Conservation (phyloP, 257 asterid species). For the Handroanthus guayacan region DNA sequence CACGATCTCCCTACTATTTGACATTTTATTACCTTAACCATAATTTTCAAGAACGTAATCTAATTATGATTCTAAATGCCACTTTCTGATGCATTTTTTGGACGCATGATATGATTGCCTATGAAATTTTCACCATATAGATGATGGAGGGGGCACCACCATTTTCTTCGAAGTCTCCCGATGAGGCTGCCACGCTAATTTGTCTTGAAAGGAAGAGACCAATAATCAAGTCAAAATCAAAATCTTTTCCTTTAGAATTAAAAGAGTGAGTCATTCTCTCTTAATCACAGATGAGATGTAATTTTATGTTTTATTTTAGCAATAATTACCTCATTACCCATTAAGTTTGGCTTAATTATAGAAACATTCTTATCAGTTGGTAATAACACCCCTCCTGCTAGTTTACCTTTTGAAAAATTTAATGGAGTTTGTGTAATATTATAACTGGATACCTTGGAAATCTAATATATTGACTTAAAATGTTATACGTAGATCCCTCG, state of each 20-base stretch:
- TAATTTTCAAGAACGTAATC: not conserved
- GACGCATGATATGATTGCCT: conserved; percentile 8
- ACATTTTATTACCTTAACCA: not conserved
- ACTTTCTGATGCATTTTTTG: not conserved
- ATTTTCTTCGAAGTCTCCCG: conserved; percentile 78
- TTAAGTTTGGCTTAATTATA: not conserved
- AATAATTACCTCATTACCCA: not conserved
- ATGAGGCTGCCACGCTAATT: conserved; percentile 65
- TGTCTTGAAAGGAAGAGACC: conserved; percentile 87
- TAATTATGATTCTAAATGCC: not conserved
- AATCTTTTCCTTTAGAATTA: conserved; percentile 75
- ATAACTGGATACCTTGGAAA: no score
- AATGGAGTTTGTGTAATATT: no score
- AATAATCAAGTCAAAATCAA: conserved; percentile 77
- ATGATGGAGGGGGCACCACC: conserved; percentile 91
- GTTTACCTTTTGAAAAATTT: no score
- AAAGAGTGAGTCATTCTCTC: conserved; percentile 67
- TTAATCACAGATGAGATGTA: not conserved
- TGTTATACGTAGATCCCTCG: no score
- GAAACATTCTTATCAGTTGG: no score
- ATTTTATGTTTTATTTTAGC: not conserved
- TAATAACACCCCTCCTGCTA: no score
- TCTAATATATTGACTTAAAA: no score
- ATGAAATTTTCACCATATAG: conserved; percentile 40
- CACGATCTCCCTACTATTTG: not conserved